These are phyloP conservation scores for Pythium folliculosum DNA, from an alignment of 352 stramenopile genomes.

Conservation along the genomic window DNA sequence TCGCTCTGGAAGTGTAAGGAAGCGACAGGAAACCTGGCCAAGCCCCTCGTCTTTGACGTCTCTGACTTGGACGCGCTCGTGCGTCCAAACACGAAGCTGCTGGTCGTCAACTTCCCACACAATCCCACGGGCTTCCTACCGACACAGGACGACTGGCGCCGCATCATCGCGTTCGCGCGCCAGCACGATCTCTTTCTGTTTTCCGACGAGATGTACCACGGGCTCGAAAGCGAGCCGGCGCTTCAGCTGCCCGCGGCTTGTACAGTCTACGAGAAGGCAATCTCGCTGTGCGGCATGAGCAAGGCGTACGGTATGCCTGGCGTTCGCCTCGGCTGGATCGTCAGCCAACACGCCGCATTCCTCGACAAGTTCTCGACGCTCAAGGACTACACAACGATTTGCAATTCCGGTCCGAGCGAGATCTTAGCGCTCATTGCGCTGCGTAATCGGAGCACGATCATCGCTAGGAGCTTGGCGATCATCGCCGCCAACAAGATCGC, in stretches of 20 bases:
- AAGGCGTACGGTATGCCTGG: constrained; percentile 60
- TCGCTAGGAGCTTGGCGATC: constrained; percentile 37
- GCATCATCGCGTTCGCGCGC: constrained; percentile 44
- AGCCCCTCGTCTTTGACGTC: constrained; percentile 39
- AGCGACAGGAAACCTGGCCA: constrained; percentile 13
- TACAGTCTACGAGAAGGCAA: constrained; percentile 46
- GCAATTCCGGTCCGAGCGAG: constrained; percentile 52
- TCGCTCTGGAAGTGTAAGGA: constrained; percentile 37
- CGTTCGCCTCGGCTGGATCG: constrained; percentile 63
- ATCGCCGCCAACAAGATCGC: constrained; percentile 23
- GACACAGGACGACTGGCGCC: constrained; percentile 35
- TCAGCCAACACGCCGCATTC: constrained; percentile 36
- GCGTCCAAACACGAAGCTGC: constrained; percentile 49
- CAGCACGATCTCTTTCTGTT: constrained; percentile 51
- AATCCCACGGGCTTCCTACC: constrained; percentile 65
- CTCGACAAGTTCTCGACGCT: constrained; percentile 37
- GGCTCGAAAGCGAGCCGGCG: constrained; percentile 35
- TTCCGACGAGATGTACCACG: constrained; percentile 72
- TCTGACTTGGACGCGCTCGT: constrained; percentile 42
- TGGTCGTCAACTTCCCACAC: constrained; percentile 79
- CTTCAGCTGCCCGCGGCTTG: constrained; percentile 34
- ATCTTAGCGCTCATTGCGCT: constrained; percentile 62
- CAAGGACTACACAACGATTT: constrained; percentile 83
- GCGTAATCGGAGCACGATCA: constrained; percentile 32
- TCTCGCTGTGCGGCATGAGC: constrained; percentile 58